Percentiles rank a stretch among this genome's conserved stretches.
Evolutionary conservation across 176 grass and related monocot species (phyloP).

Genomic region (Aegilops speltoides): DNA sequence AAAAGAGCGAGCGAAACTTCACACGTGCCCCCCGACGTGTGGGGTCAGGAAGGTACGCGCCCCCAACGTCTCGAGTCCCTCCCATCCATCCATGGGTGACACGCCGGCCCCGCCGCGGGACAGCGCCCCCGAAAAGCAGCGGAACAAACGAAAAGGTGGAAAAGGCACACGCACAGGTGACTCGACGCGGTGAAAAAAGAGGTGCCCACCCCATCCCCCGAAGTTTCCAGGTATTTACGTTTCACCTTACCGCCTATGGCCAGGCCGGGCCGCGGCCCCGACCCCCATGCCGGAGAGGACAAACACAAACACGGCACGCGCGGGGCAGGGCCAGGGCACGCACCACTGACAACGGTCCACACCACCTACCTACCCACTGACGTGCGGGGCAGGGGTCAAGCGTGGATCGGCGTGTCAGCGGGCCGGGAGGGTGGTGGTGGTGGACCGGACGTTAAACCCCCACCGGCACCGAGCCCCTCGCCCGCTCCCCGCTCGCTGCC

Average conservation of each 20-base stretch:
- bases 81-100: not conserved
- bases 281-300: not conserved
- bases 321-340: slow-evolving; percentile 21
- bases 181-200: not conserved
- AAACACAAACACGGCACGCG: slow-evolving; percentile 30
- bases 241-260: slow-evolving; percentile 16
- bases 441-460: not conserved
- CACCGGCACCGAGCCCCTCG: slow-evolving; percentile 32
- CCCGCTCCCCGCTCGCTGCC: slow-evolving; percentile 11
- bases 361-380: not conserved
- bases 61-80: too few relatives aligned
- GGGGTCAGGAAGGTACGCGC: slow-evolving; percentile 6
- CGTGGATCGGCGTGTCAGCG: not conserved
- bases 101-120: not conserved
- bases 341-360: slow-evolving; percentile 39
- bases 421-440: accelerated
- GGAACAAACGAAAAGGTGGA: not conserved
- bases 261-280: not conserved
- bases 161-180: not conserved
- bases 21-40: slow-evolving; percentile 7
- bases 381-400: accelerated
- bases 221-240: slow-evolving; percentile 8
- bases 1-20: too few relatives aligned
- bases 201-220: not conserved
- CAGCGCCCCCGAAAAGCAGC: slow-evolving; percentile 16